A percentile compares a stretch with the other conserved stretches of the same genome.
Conservation (phyloP, 805 yeast genomes). For the Saturnispora kantuleensis region DNA sequence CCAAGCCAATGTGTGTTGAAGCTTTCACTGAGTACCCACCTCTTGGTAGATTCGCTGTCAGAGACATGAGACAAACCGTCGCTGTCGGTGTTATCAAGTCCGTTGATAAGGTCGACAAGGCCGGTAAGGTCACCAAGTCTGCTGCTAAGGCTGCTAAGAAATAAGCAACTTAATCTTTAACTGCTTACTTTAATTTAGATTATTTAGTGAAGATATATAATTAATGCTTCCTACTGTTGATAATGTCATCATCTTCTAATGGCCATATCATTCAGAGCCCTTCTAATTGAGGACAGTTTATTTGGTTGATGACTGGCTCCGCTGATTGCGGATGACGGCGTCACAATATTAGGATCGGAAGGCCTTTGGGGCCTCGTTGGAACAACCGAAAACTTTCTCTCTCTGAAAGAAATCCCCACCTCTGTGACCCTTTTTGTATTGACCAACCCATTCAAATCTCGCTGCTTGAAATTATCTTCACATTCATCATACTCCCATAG, state of each 20-base stretch:
- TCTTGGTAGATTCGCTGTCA: slow-evolving; percentile 96
- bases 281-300: slow-evolving; percentile 6
- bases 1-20: too few relatives aligned
- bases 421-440: slow-evolving; percentile 51
- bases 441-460: slow-evolving; percentile 30
- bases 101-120: slow-evolving; percentile 74
- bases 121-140: slow-evolving; percentile 96
- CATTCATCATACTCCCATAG: slow-evolving; percentile 78
- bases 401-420: slow-evolving; percentile 60
- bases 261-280: slow-evolving; percentile 6
- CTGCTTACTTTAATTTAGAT: neutral
- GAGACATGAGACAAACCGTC: slow-evolving; percentile 99
- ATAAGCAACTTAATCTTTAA: slow-evolving; percentile 28
- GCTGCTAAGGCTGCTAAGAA: slow-evolving; percentile 77
- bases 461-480: slow-evolving; percentile 66
- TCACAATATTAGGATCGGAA: neutral
- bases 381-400: slow-evolving; percentile 61
- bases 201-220: slow-evolving; percentile 8
- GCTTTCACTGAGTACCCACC: slow-evolving; percentile 92
- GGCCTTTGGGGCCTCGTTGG: slow-evolving; percentile 55
- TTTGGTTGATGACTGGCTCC: neutral
- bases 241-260: neutral
- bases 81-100: slow-evolving; percentile 99
- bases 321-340: neutral
- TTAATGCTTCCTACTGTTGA: slow-evolving; percentile 8